Percentiles rank a stretch among this genome's conserved stretches.
These are phyloP conservation scores for Lactarius sanguifluus DNA, from an alignment of 768 basidiomycete genomes.

Conservation along the genomic window DNA sequence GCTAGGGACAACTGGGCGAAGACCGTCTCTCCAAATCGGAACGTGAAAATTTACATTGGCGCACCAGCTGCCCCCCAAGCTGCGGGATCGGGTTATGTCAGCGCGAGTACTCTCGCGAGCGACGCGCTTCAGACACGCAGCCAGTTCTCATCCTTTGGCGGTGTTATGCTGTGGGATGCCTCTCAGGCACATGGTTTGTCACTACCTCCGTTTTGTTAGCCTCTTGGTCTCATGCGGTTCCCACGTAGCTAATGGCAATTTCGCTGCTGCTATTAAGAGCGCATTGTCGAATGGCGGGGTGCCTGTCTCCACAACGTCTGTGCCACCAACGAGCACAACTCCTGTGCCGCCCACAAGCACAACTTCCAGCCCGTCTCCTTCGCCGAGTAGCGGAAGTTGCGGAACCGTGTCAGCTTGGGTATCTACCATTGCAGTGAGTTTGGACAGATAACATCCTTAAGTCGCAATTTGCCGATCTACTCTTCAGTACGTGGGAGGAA, in stretches of 20 bases:
- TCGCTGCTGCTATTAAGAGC: slow-evolving; percentile 44
- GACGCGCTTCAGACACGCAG: slow-evolving; percentile 52
- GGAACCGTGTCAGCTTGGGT: slow-evolving; percentile 45
- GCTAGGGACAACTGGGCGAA: slow-evolving; percentile 68
- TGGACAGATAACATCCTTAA: slow-evolving; percentile 14
- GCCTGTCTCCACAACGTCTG: slow-evolving; percentile 28
- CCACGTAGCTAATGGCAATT: slow-evolving; percentile 44
- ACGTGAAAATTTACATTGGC: slow-evolving; percentile 66
- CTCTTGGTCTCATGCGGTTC: background rate
- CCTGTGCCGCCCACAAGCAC: slow-evolving; percentile 30
- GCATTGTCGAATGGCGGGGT: slow-evolving; percentile 36
- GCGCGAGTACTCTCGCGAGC: slow-evolving; percentile 44
- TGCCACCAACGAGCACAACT: slow-evolving; percentile 28
- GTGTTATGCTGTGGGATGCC: slow-evolving; percentile 49
- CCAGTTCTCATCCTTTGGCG: slow-evolving; percentile 66
- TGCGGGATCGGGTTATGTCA: slow-evolving; percentile 61
- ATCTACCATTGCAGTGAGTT: slow-evolving; percentile 40
- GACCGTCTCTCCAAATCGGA: slow-evolving; percentile 53
- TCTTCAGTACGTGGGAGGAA: slow-evolving; percentile 45
- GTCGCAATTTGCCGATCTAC: slow-evolving; percentile 1
- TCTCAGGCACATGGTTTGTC: slow-evolving; percentile 34
- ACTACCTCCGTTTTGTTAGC: background rate
- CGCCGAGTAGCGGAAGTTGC: slow-evolving; percentile 40
- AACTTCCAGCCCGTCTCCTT: slow-evolving; percentile 33
- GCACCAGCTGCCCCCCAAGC: slow-evolving; percentile 58